Evolutionary conservation across 805 yeast species (phyloP), one percentile per base, ranked within the genome.

Genomic region (Schizosaccharomyces cryophilus): DNA sequence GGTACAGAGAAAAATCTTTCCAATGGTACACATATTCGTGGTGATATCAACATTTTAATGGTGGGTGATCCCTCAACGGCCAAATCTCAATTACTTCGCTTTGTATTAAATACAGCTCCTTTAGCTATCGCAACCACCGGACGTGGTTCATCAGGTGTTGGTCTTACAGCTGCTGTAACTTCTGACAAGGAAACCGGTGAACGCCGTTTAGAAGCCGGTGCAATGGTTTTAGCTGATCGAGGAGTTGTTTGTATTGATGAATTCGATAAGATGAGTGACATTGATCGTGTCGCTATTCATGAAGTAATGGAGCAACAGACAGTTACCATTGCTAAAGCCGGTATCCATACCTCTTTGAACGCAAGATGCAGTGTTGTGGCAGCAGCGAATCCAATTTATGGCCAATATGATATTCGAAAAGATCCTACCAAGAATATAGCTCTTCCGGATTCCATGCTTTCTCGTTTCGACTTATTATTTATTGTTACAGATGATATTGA

Each of bases 281-380:
- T 82, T 31, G 98, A 93, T 74, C 80, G 98, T 70, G 97, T 93
- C 61, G 97, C 97, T 1, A 93, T 93, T 68, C 98, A 93, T 73
- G 98, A 93, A 78, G 98, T 93, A 60, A 93, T 93, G 98, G 98
- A 93, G 75, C 98, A 93, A 74, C 98, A 93, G 72, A 93, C 98
- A 0, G 96, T 90, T 35, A 89, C 97, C 1, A 89, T 90, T 68
- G 95, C 97, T 61, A 90, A 90, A 71, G 98, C 97, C 4, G 98
- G 98, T 65, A 90, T 90, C 67, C 96, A 90, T 71, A 89, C 97
- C 1, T 85, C 97, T 5, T 77, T 90, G 66, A 90, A 90, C 69
- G 97, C 98, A 15, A 81, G 98, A 68, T 90, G 97, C 74, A 85
- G 95, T 35, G 97, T 90, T 19, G 80, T 90, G 65, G 97, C 97